Evolutionary conservation across 257 asterid species (phyloP), one percentile per base, ranked within the genome.

Genomic region (Phtheirospermum japonicum): DNA sequence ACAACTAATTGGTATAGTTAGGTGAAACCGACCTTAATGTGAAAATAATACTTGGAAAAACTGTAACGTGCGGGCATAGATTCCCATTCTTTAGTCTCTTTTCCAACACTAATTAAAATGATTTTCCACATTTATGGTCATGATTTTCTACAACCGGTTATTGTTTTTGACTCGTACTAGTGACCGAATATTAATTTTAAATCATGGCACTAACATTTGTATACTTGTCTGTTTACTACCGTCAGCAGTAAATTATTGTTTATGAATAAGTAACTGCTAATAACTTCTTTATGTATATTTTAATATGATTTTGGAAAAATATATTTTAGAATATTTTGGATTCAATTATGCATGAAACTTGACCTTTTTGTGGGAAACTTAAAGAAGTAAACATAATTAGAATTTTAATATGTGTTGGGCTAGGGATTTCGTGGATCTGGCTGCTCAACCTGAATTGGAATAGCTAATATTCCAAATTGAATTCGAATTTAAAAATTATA

Each of bases 1-100:
- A 23, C 1, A 23, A 23, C 28, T 23, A 23, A 28, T 43, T 56
- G 51, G 8, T 8, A 10, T 46, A 28, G 43, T 68, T 69, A 13
- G 65, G 46, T 10, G 68, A 65, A 75, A 56, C 18, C 53, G 73
- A 55, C 65, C 43, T 58, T 68, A 57, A 39, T 63, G 69, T 46
- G n/a, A 64, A 63, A 43, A 20, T 31, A 39, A 48, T 40, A n/a
- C 10, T 23, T 23, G 28, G 28, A 23, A 32, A 57, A 63, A 45
- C 17, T 1, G 36, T 54, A 55, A 63, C 64, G 51, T 57, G 5
- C 63, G 5, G 62, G 73, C 71, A 68, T 72, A 71, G 39, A 32
- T 52, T 65, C 28, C 63, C 51, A 50, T 52, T 52, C 60, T 55
- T 46, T 52, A n/a, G n/a, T n/a, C n/a, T n/a, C n/a, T n/a, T n/a